Evolutionary conservation across 352 stramenopile species (phyloP).

Genomic region (Pythium pyrilobum): DNA sequence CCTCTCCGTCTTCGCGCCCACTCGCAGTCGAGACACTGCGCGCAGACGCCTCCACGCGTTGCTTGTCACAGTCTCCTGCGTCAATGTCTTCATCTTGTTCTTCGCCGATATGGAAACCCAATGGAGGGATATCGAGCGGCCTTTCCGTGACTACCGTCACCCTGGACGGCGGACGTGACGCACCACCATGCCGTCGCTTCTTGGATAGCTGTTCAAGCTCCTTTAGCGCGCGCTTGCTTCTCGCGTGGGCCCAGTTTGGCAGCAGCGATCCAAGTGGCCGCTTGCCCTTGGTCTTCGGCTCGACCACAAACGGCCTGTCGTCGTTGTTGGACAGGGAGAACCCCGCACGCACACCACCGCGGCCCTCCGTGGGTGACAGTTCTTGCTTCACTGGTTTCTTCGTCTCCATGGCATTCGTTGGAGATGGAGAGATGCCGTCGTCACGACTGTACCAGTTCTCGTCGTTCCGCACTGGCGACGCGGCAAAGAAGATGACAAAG

Average conservation of each 20-base stretch:
- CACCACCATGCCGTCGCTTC: neutral
- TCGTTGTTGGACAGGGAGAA: slow-evolving; percentile 23
- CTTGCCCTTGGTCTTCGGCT: slow-evolving; percentile 15
- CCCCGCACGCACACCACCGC: neutral
- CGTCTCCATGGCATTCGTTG: neutral
- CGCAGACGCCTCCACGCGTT: neutral
- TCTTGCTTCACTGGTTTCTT: neutral
- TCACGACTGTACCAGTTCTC: too few species aligned
- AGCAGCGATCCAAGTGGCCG: slow-evolving; percentile 29
- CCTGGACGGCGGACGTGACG: too few species aligned
- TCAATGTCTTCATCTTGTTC: neutral
- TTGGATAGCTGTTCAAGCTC: slow-evolving; percentile 36
- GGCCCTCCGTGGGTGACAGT: neutral
- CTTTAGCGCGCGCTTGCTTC: slow-evolving; percentile 61
- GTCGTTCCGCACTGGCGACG: neutral
- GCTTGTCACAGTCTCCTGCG: neutral
- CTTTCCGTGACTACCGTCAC: too few species aligned
- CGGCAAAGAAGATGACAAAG: slow-evolving; percentile 41
- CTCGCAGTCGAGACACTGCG: slow-evolving; percentile 1
- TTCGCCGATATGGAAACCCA: too few species aligned
- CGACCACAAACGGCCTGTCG: slow-evolving; percentile 2
- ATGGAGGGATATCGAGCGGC: too few species aligned
- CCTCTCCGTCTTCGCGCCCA: neutral
- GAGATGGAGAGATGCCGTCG: too few species aligned
- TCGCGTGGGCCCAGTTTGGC: slow-evolving; percentile 53